Percentiles rank a stretch among this genome's conserved stretches.
Conservation (phyloP, 2,329 filamentous ascomycete species). For the Didymella arachidicola region DNA sequence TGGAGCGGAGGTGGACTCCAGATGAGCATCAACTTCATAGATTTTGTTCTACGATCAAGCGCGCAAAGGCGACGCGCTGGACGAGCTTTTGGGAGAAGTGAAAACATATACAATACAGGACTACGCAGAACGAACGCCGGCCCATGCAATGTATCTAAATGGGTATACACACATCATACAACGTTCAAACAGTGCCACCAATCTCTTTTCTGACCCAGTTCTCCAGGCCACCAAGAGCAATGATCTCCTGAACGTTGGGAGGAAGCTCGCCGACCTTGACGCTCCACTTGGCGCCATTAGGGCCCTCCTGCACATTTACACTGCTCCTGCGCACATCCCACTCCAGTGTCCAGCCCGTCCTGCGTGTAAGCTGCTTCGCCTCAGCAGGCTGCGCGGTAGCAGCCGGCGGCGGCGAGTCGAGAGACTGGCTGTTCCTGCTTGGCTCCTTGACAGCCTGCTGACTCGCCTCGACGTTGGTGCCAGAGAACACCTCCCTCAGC, state of each 20-base stretch:
- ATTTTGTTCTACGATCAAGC: neutral
- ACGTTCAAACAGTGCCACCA: constrained; percentile 39
- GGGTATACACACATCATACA: constrained; percentile 31
- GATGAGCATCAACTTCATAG: neutral
- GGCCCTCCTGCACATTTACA: constrained; percentile 74
- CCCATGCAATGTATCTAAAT: constrained; percentile 26
- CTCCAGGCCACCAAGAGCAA: constrained; percentile 73
- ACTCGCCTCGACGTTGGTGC: constrained; percentile 29
- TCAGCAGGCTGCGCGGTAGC: constrained; percentile 49
- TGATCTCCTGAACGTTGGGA: constrained; percentile 77
- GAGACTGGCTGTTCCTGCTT: constrained; percentile 58
- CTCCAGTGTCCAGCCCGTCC: constrained; percentile 82
- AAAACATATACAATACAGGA: constrained; percentile 12
- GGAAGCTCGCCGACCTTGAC: constrained; percentile 85
- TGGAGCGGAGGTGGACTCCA: neutral
- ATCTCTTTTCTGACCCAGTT: constrained; percentile 82
- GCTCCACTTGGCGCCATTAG: constrained; percentile 72
- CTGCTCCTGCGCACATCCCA: constrained; percentile 81
- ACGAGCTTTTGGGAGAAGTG: constrained; percentile 5
- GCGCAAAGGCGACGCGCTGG: neutral
- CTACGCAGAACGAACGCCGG: constrained; percentile 20
- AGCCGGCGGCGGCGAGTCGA: constrained; percentile 58
- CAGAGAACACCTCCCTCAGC: constrained; percentile 67
- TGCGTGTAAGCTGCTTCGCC: constrained; percentile 68
- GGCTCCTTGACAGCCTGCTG: constrained; percentile 60